Base-by-base conservation (phyloP, 2,329 filamentous ascomycete genomes). In the Pyrenophora seminiperda region DNA sequence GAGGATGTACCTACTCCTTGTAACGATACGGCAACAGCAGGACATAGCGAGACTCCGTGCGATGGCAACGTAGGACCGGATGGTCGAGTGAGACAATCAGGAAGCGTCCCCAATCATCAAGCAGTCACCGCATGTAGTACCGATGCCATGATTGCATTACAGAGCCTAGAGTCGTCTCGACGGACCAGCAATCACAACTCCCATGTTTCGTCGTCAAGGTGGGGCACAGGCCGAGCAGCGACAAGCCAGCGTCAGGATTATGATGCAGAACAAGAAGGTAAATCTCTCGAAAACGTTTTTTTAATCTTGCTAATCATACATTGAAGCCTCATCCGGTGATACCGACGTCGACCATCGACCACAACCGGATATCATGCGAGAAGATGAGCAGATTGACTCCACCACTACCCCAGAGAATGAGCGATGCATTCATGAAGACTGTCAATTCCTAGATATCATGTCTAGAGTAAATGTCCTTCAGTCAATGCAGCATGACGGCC, bases 241-340 rank as follows among this genome's bases (percentile, higher is more conserved):
- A 38, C 17, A 38, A 38, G 34, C 34, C 34, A 38, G 34, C n/a
- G 34, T 38, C 34, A 19, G 34, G 34, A 38, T 11, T 5, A 17
- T 38, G 17, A 38, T 20, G 19, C 17, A 39, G 36, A 39, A 22
- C 36, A 39, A 39, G 36, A 39, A 39, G 36, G 36, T 39, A 39
- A 13, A 39, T 39, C 36, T 39, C 36, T 39, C 36, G n/a, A 39
- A 13, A 39, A 19, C 10, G 7, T 13, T 22, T 39, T 39, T 22
- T 10, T 39, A 7, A 39, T 39, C 36, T 22, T 39, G 36, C 36
- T 39, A 39, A 39, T 39, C 36, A 20, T 39, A 39, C 17, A 39
- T 39, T 39, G 36, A 39, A 39, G 36, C 36, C 36, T 39, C 36
- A 14, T 22, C 36, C 17, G 36, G 36, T 39, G 19, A 39, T 39